Evolutionary conservation across 108 stramenopile genomes (phyloP), one percentile per base, ranked within the genome.

Genomic region (Conticribra weissflogii): DNA sequence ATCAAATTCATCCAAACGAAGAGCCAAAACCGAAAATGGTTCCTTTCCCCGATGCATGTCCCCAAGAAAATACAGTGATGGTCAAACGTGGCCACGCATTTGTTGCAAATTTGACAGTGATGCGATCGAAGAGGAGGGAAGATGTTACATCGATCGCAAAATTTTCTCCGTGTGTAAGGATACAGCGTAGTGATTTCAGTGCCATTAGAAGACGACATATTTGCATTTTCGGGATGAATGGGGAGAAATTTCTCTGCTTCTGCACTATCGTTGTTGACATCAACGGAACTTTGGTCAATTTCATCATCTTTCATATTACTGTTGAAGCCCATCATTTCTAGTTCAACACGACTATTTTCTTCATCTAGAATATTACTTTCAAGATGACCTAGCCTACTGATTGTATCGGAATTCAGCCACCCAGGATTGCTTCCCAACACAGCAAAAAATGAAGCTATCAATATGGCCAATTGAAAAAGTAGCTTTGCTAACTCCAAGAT

Each of bases 31-130:
- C 96, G 77, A 68, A 84, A 90, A 75, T 94, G 94, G 75, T 96
- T 96, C 28, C 91, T 70, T 68, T 96, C 96, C 8, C 96, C 96
- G 53, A 96, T 89, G 71, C 94, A 94, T 2, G 92, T 91, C 22
- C 78, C 88, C 30, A 95, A 54, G 31, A 94, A 86, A 14, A 63
- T 22, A 67, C 96, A 96, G 72, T 95, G 93, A 82, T 96, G 96
- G 83, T 96, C 96, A 62, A 93, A 95, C 0, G 90, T 92, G 8
- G 92, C 88, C 17, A 96, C 89, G 69, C 91, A 95, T 52, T 46
- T 50, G 49, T 89, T 69, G 67, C 92, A 94, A 32, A 65, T 63
- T 21, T 79, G 72, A 81, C 96, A 96, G 58, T 93, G 93, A 71
- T 95, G 93, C 8, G 89, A 75, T 16, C 96, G 92, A n/a, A 95